A percentile compares a stretch with the other conserved stretches of the same genome.
Evolutionary conservation across 202 grass and related monocot genomes (phyloP).

Genomic region (Saccharum hybrid): DNA sequence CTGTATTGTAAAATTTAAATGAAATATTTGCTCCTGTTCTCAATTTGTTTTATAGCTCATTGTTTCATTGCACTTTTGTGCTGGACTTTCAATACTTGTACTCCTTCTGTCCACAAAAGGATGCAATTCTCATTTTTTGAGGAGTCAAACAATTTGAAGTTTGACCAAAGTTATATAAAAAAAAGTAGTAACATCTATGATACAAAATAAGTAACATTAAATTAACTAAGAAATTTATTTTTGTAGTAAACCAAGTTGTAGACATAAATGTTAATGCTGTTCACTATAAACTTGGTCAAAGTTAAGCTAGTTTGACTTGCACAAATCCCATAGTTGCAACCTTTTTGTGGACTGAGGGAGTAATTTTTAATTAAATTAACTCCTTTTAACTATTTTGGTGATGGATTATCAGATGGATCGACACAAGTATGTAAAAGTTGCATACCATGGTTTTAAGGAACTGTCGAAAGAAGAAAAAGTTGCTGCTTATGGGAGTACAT

Average conservation of each 20-base stretch:
- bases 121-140: not conserved
- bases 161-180: not conserved
- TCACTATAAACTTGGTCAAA: not conserved
- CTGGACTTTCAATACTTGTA: not conserved
- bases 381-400: conserved; percentile 52
- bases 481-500: conserved; percentile 87
- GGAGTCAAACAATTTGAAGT: not conserved
- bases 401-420: conserved; percentile 85
- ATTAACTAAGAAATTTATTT: not conserved
- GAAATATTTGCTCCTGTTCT: conserved; percentile 4
- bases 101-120: not conserved
- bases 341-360: not conserved
- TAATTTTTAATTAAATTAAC: conserved; percentile 24
- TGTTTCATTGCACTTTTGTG: conserved; percentile 25
- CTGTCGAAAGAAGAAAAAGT: conserved; percentile 94
- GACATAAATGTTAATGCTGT: too few species aligned
- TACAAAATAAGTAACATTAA: not conserved
- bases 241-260: not conserved
- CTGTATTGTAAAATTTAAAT: conserved; percentile 22
- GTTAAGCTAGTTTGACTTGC: not conserved
- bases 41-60: conserved; percentile 14
- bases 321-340: not conserved
- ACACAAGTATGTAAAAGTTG: conserved; percentile 99
- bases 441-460: conserved; percentile 96
- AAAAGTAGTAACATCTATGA: not conserved